These are phyloP conservation scores for Phytopythium cucurbitacearum DNA, from an alignment of 352 stramenopile genomes.

Conservation along the genomic window DNA sequence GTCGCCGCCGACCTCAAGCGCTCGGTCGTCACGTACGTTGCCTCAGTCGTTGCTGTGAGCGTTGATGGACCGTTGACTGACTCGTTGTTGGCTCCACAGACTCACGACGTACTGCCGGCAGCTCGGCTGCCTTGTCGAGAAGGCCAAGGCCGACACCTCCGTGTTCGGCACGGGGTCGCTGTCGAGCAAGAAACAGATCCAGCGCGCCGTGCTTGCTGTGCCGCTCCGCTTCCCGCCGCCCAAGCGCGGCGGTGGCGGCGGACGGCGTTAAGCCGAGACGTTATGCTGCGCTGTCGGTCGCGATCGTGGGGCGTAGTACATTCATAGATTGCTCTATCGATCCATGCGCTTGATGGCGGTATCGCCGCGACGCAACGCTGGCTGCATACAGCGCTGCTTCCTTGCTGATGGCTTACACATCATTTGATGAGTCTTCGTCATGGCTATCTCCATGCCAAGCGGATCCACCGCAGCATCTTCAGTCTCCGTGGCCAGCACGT, in stretches of 20 bases:
- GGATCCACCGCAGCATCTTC: no score
- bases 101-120: constrained; percentile 65
- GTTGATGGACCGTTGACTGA: constrained; percentile 2
- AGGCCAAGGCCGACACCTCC: constrained; percentile 57
- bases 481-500: no score
- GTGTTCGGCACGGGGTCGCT: constrained; percentile 46
- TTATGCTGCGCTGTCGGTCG: no score
- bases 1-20: constrained; percentile 67
- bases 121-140: constrained; percentile 69
- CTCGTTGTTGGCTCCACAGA: constrained; percentile 9
- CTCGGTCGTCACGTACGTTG: constrained; percentile 31
- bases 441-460: no score
- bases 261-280: constrained; percentile 11
- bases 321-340: no score
- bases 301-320: no score
- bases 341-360: no score
- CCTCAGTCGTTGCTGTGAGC: not conserved
- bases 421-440: no score
- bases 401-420: no score
- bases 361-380: no score
- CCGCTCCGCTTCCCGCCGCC: constrained; percentile 70
- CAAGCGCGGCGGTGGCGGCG: constrained; percentile 51
- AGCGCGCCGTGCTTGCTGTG: constrained; percentile 67
- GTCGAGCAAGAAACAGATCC: constrained; percentile 63
- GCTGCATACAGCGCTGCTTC: no score